These are phyloP conservation scores for Cylindrodendrum hubeiense DNA, from an alignment of 2,329 filamentous ascomycete species.

Conservation along the genomic window DNA sequence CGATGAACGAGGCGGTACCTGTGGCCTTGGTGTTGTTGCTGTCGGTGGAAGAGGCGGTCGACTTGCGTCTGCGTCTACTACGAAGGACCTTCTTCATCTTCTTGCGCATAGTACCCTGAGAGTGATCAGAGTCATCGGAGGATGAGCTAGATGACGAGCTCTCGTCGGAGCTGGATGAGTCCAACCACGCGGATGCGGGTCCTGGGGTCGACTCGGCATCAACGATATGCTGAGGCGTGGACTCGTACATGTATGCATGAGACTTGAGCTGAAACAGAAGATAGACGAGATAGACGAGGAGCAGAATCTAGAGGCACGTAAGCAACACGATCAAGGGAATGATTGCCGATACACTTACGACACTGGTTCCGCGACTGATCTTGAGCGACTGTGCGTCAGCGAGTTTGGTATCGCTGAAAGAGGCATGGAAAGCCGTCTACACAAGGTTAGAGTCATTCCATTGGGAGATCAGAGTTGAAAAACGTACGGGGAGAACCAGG, in stretches of 20 bases:
- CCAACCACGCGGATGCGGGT: slow-evolving; percentile 84
- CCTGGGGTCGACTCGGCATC: slow-evolving; percentile 92
- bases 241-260: slow-evolving; percentile 91
- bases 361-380: slow-evolving; percentile 90
- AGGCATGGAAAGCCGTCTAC: slow-evolving; percentile 90
- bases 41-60: slow-evolving; percentile 78
- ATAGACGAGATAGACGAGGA: slow-evolving; percentile 86
- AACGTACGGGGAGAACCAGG: slow-evolving; percentile 80
- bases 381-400: slow-evolving; percentile 82
- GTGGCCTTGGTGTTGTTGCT: slow-evolving; percentile 52
- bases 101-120: slow-evolving; percentile 75
- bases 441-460: slow-evolving; percentile 44
- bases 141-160: slow-evolving; percentile 74
- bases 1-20: slow-evolving; percentile 56
- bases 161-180: slow-evolving; percentile 72
- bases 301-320: slow-evolving; percentile 68
- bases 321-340: slow-evolving; percentile 28
- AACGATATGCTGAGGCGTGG: slow-evolving; percentile 91
- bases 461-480: background rate
- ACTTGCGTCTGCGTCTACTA: slow-evolving; percentile 79
- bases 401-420: slow-evolving; percentile 72
- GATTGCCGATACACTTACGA: slow-evolving; percentile 64
- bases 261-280: slow-evolving; percentile 93
- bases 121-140: slow-evolving; percentile 72
- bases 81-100: slow-evolving; percentile 82